Evolutionary conservation across 2,329 filamentous ascomycete species (phyloP).

Genomic region (Fusarium cyanostomum): DNA sequence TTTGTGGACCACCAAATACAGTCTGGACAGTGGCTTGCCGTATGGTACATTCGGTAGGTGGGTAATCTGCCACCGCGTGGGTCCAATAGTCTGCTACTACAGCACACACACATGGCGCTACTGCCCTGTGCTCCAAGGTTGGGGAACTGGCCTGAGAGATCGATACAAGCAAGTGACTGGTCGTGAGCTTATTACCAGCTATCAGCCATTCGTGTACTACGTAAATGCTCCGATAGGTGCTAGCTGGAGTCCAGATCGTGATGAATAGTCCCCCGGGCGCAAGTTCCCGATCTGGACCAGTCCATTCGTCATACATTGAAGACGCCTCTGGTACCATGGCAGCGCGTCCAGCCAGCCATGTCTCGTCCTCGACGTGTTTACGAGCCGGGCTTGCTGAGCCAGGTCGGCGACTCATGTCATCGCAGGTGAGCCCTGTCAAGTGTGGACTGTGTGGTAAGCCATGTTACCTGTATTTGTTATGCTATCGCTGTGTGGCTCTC

Average conservation of each 20-base stretch:
- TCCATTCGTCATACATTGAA: slow-evolving; percentile 12
- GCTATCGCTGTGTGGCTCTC: not conserved
- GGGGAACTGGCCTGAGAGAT: not conserved
- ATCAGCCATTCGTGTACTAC: not conserved
- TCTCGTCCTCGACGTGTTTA: not conserved
- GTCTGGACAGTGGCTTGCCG: not conserved
- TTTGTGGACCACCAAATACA: too few species aligned
- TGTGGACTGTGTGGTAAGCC: too few species aligned
- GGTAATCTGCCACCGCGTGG: not conserved
- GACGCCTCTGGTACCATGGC: slow-evolving; percentile 20
- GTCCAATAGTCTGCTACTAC: too few species aligned
- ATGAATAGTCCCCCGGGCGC: not conserved
- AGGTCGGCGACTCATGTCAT: not conserved
- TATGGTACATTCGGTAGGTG: too few species aligned
- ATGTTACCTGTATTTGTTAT: too few species aligned
- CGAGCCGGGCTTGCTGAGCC: too few species aligned
- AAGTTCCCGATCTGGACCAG: slow-evolving; percentile 27
- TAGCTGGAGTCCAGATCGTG: slow-evolving; percentile 6
- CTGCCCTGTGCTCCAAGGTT: too few species aligned
- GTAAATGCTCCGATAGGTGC: slow-evolving; percentile 1
- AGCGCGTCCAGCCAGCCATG: slow-evolving; percentile 7
- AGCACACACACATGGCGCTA: too few species aligned
- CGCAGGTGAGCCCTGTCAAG: not conserved
- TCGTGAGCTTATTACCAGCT: too few species aligned
- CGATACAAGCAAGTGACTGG: not conserved